Base-by-base conservation (phyloP, 2,329 filamentous ascomycete species). In the Phoma herbarum region DNA sequence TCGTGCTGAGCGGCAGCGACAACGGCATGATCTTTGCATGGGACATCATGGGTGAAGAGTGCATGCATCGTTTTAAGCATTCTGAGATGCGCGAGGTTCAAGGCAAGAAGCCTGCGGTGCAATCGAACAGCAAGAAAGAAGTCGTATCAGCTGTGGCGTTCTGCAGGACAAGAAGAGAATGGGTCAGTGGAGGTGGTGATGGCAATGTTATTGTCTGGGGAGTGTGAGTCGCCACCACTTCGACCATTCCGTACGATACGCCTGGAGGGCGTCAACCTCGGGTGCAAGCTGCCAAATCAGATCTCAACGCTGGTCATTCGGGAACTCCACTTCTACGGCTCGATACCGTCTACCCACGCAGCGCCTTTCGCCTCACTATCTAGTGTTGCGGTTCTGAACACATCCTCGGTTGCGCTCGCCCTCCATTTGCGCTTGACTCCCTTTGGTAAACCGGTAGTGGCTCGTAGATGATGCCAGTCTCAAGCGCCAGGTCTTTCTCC, bases 1-100 rank as follows among this genome's bases (percentile, higher is more conserved):
- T 90, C 47, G 91, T 95, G 1, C 70, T 97, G 3, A 90, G 87
- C 49, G 94, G 94, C 8, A 92, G 93, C 69, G 93, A 97, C 77
- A 82, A 89, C 60, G 90, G 90, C 2, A 82, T 83, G 69, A 78
- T 93, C 8, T 88, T 89, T 80, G 91, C 87, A 1, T 98, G 94
- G 94, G 93, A 97, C 78, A 80, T 96, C 20, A 75, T 97, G 53
- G 89, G 85, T 6, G 93, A 92, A 1, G 85, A 88, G 53, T 74
- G 90, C 49, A 81, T 86, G 57, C 86, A 90, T 29, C 86, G 81
- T 64, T 78, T 97, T 6, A 78, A 74, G 33, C 81, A 83, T 59
- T 73, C 71, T 4, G 66, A 72, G 44, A 69, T 71, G 66, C 70
- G 66, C n/a, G 72, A 71, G 31, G 55, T 69, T 10, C 59, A 59